Evolutionary conservation across 2,329 filamentous ascomycete species (phyloP).

Genomic region (Fonsecaea nubica): DNA sequence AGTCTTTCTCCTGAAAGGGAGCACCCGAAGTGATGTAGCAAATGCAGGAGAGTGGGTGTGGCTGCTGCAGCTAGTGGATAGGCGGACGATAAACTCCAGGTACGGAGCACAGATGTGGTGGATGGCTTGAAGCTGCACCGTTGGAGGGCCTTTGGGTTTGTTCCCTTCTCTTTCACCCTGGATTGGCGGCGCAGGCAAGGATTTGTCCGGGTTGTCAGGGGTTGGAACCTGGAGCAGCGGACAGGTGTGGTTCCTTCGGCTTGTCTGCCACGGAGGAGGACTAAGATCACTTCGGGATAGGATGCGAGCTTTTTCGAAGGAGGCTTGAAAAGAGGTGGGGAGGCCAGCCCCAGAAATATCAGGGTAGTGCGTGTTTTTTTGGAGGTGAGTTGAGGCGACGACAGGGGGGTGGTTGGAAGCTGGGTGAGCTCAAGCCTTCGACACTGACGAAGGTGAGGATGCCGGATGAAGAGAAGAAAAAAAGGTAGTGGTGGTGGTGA

Average conservation of each 20-base stretch:
- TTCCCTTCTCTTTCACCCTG: slow-evolving; percentile 4
- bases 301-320: slow-evolving; percentile 10
- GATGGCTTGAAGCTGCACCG: slow-evolving; percentile 30
- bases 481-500: neutral
- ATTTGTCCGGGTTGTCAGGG: slow-evolving; percentile 26
- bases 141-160: slow-evolving; percentile 29
- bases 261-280: slow-evolving; percentile 13
- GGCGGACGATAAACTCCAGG: slow-evolving; percentile 36
- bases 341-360: slow-evolving; percentile 34
- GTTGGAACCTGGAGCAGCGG: slow-evolving; percentile 29
- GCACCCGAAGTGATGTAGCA: slow-evolving; percentile 35
- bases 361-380: slow-evolving; percentile 19
- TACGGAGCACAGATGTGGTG: slow-evolving; percentile 17
- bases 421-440: slow-evolving; percentile 26
- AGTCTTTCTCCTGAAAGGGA: slow-evolving; percentile 33
- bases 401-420: slow-evolving; percentile 18
- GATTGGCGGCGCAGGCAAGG: slow-evolving; percentile 14
- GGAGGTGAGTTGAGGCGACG: slow-evolving; percentile 6
- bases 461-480: slow-evolving; percentile 15
- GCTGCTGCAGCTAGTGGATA: slow-evolving; percentile 35
- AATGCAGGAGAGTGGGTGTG: slow-evolving; percentile 30
- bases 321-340: slow-evolving; percentile 32
- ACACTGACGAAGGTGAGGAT: slow-evolving; percentile 30
- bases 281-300: slow-evolving; percentile 8
- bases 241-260: slow-evolving; percentile 2